Conservation (phyloP, 495 filamentous ascomycete genomes). For the Pyrenopolyporus hunteri region DNA sequence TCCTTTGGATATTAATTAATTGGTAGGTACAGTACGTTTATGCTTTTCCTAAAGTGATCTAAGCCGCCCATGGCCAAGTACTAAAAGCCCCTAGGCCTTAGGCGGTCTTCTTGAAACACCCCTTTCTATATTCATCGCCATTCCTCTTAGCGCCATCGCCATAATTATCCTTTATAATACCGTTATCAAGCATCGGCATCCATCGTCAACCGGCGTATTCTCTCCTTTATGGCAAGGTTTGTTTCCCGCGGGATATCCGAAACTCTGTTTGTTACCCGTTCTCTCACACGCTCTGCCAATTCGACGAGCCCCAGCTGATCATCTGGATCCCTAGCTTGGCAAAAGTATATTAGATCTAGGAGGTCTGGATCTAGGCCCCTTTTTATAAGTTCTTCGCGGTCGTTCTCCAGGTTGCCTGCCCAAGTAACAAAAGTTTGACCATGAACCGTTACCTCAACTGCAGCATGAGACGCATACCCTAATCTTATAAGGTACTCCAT, state of each 20-base stretch:
- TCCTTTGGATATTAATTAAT: too few species aligned
- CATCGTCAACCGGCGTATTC: neutral
- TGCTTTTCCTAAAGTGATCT: too few species aligned
- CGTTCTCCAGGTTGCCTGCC: neutral
- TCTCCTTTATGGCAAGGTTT: neutral
- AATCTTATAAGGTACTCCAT: constrained; percentile 1
- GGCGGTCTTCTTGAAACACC: too few species aligned
- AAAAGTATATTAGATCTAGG: neutral
- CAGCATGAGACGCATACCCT: neutral
- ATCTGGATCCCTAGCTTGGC: neutral
- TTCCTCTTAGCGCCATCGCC: too few species aligned
- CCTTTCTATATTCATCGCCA: too few species aligned
- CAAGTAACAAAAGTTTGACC: neutral
- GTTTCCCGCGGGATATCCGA: neutral
- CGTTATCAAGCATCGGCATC: too few species aligned
- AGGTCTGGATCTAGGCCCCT: neutral
- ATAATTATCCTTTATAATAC: too few species aligned
- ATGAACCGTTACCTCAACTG: neutral
- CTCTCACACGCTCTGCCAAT: neutral
- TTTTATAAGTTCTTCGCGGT: neutral
- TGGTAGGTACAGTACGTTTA: too few species aligned
- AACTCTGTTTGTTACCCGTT: neutral
- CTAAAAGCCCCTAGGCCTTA: too few species aligned
- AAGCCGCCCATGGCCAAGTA: too few species aligned
- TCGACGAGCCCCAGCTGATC: neutral